Conservation (phyloP, 2,329 filamentous ascomycete genomes). For the Sporothrix variecibatus region DNA sequence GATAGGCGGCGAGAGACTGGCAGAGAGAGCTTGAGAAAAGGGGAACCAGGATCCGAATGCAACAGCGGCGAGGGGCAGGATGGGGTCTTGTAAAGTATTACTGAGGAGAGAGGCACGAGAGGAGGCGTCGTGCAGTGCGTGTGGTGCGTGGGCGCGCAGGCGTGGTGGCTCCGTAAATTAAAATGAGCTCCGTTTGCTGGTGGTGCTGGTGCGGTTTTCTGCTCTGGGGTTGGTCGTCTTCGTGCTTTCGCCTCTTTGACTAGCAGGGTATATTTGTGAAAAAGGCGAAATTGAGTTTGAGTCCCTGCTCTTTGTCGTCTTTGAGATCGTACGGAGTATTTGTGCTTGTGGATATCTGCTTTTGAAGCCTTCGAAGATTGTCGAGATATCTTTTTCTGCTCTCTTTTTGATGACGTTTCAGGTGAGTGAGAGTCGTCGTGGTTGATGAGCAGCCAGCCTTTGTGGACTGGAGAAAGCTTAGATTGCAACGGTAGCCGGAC, state of each 20-base stretch:
- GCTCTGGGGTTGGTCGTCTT: background rate
- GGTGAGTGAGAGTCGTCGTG: background rate
- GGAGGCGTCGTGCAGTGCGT: background rate
- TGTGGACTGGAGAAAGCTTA: background rate
- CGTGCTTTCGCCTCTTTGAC: background rate
- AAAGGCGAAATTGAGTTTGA: background rate
- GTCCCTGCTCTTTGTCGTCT: background rate
- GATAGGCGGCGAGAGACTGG: background rate
- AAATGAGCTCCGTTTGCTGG: conserved; percentile 21
- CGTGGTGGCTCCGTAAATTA: conserved; percentile 22
- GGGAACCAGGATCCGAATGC: conserved; percentile 24
- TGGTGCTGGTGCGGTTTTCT: background rate
- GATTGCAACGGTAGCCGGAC: background rate
- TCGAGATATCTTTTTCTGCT: background rate
- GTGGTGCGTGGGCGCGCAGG: background rate
- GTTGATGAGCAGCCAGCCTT: background rate
- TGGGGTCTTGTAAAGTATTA: background rate
- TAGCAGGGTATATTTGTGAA: background rate
- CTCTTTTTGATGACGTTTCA: background rate
- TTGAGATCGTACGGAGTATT: background rate
- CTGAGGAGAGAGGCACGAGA: too few relatives aligned
- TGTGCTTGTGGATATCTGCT: background rate
- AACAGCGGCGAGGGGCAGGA: conserved; percentile 26
- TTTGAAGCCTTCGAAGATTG: background rate
- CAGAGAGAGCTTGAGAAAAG: background rate